phyloP scores from a whole-genome alignment of 1,284 basidiomycete species.

The Vanrija sp. region DNA sequence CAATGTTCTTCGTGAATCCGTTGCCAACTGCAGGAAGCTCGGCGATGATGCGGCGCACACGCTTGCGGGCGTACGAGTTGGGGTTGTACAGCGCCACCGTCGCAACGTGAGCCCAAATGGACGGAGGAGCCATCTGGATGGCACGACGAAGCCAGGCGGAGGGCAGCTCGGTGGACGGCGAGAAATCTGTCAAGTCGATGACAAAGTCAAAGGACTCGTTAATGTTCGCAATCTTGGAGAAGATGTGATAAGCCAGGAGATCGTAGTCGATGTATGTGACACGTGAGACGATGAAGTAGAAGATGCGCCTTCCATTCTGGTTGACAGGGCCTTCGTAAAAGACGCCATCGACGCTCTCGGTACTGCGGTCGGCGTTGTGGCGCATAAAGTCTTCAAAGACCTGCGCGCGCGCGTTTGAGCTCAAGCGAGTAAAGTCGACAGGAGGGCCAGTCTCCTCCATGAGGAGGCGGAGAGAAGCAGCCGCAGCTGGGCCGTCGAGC shows the following conservation, averaged over 20 bases:
- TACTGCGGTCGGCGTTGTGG: conserved; percentile 62
- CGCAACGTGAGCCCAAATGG: conserved; percentile 33
- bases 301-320: conserved; percentile 48
- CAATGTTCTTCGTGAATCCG: conserved; percentile 56
- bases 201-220: conserved; percentile 63
- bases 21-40: conserved; percentile 68
- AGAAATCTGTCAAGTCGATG: conserved; percentile 76
- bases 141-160: conserved; percentile 76
- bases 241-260: conserved; percentile 73
- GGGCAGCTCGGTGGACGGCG: conserved; percentile 70
- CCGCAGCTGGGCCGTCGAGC: conserved; percentile 66
- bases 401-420: conserved; percentile 54
- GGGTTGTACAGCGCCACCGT: conserved; percentile 70
- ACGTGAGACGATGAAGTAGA: conserved; percentile 58
- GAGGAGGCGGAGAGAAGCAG: conserved; percentile 68
- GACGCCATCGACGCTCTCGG: conserved; percentile 60
- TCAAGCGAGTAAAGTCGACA: conserved; percentile 61
- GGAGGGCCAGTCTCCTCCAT: conserved; percentile 73
- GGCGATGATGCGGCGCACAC: conserved; percentile 56
- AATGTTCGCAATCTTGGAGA: conserved; percentile 58
- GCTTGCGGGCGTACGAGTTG: conserved; percentile 69
- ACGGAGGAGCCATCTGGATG: conserved; percentile 66
- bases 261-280: conserved; percentile 82
- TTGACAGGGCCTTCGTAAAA: conserved; percentile 62
- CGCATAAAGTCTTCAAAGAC: conserved; percentile 58